Evolutionary conservation across 2,329 filamentous ascomycete species (phyloP), one percentile per base, ranked within the genome.

Genomic region (Colletotrichum limetticola): DNA sequence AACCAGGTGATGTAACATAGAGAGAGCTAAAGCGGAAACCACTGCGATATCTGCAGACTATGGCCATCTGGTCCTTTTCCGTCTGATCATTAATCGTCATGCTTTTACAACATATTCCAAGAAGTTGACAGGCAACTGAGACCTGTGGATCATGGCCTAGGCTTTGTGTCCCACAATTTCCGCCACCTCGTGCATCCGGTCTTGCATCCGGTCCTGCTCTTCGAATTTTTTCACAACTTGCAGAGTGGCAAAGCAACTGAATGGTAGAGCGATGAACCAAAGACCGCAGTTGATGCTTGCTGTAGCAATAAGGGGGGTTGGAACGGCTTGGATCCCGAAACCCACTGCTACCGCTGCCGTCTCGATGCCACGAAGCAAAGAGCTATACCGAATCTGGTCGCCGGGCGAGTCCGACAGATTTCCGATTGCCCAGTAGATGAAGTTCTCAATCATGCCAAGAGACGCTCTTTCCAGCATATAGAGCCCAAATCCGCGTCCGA

Each of bases 401-500:
- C 82, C 83, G 0, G 82, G 83, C 1, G 83, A 85, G 67, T 85
- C 83, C 0, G 84, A 84, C 4, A 86, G 75, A 68, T 85, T 85
- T 3, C 83, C 78, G 68, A 86, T 86, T 63, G 83, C 85, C 84
- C 84, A 86, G 75, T 86, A 86, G 32, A 85, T 83, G 72, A 83
- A 85, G 69, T 85, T 85, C 62, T 86, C 82, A 2, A 84, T 81
- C 77, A 85, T 81, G 4, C 79, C 78, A 1, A 82, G 74, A 71
- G 81, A 82, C 66, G 84, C 77, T 3, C 81, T 79, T 72, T 84
- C 82, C 56, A 85, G 81, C 70, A 86, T 76, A 70, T 83, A 86
- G 9, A 85, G 64, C 1, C 84, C 83, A 66, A 85, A 85, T 0
- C 84, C 84, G 1, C 83, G 80, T 2, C 82, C 84, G 59, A 86